Evolutionary conservation across 768 basidiomycete genomes (phyloP), one percentile per base, ranked within the genome.

Genomic region (Boletellus ananas): DNA sequence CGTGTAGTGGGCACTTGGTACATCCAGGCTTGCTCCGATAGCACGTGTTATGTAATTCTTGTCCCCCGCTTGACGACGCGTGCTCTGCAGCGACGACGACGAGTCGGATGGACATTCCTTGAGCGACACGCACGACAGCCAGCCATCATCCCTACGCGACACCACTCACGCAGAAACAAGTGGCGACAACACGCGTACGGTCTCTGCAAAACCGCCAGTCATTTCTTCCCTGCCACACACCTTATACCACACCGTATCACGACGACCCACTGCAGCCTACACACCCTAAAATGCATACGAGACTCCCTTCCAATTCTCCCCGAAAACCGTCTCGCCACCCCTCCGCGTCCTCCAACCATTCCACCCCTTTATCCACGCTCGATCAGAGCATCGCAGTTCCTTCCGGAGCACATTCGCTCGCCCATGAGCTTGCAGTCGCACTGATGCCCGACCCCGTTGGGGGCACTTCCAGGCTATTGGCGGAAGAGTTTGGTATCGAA

Each of bases 401-500:
- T 29, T 66, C 66, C 13, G 66, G 66, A 11, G 54, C 66, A 34
- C 83, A 85, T 63, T 90, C 88, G 6, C 78, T 93, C 29, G 90
- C 90, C 5, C 90, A 93, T 67, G 90, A 93, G 62, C 80, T 93
- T 33, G 90, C 91, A 6, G 81, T 85, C 31, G 90, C 90, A 10
- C 76, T 93, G 47, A 87, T 91, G 83, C 90, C 90, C 20, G 90
- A 93, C 69, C 90, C 91, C 0, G 85, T 78, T 44, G 75, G 80
- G 23, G 81, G 86, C 47, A 38, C 68, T 21, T 90, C 88, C 20
- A 85, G 81, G 65, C 67, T 90, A 29, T 74, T 93, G 6, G 87
- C 87, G 12, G 90, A 92, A 68, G 91, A 93, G 67, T 89, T 93
- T 55, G 90, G 90, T 10, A 85, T 93, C 54, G 90, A 92, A 62